phyloP scores from a whole-genome alignment of 2,329 filamentous ascomycete genomes.

The Penicillium sp. region DNA sequence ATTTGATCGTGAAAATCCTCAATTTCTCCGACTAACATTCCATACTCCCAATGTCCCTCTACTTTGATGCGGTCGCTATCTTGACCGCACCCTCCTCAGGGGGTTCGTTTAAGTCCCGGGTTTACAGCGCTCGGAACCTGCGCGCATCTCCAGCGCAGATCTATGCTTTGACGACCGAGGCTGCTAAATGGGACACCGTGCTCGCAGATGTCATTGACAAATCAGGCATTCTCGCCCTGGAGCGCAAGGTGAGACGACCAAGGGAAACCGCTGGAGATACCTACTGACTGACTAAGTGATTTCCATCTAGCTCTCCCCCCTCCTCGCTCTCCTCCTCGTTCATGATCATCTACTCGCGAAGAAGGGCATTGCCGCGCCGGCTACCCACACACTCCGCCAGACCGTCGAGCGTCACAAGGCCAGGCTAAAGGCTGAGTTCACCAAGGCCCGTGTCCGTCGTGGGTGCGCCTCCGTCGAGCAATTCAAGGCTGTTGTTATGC shows the following conservation, averaged over 20 bases:
- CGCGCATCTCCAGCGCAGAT: conserved; percentile 79
- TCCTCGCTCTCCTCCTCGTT: conserved; percentile 74
- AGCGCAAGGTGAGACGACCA: conserved; percentile 71
- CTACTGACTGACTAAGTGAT: conserved; percentile 41
- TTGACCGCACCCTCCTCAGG: conserved; percentile 64
- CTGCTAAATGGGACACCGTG: conserved; percentile 84
- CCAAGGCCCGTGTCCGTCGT: conserved; percentile 70
- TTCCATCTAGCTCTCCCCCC: conserved; percentile 66
- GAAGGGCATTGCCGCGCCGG: conserved; percentile 75
- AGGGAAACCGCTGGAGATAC: conserved; percentile 11
- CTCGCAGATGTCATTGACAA: conserved; percentile 87
- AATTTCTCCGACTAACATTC: conserved; percentile 6
- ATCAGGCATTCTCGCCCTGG: conserved; percentile 70
- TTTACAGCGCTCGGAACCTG: conserved; percentile 70
- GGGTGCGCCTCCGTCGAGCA: conserved; percentile 67
- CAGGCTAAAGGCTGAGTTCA: conserved; percentile 77
- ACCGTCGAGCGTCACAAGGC: conserved; percentile 78
- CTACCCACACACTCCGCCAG: conserved; percentile 72
- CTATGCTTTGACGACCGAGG: conserved; percentile 82
- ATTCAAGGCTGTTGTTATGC: conserved; percentile 47
- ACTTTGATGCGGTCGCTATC: conserved; percentile 82
- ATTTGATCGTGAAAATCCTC: conserved; percentile 6
- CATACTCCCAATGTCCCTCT: conserved; percentile 73
- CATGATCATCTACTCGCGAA: conserved; percentile 85
- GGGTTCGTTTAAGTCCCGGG: conserved; percentile 82